A percentile compares a stretch with the other conserved stretches of the same genome.
These are phyloP conservation scores for Aureobasidium zeae DNA, from an alignment of 2,329 filamentous ascomycete species.

Conservation along the genomic window DNA sequence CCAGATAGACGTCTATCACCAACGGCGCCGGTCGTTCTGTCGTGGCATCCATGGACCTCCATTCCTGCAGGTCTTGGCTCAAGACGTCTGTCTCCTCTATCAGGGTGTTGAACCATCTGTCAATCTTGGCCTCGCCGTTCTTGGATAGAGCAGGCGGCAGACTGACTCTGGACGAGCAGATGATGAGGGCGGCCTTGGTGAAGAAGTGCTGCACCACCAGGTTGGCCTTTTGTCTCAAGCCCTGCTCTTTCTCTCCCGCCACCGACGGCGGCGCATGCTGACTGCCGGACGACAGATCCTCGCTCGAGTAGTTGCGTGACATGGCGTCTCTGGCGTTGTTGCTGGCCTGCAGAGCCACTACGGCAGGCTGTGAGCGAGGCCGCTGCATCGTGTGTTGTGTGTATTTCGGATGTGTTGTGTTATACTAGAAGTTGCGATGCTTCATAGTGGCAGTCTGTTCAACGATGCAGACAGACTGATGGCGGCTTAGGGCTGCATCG, in stretches of 20 bases:
- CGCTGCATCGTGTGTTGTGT: no score
- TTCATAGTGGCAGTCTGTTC: conserved; percentile 16
- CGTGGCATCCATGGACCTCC: conserved; percentile 70
- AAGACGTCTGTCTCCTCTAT: conserved; percentile 88
- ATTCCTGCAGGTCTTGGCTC: conserved; percentile 66
- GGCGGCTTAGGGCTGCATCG: conserved; percentile 10
- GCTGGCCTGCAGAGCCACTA: no score
- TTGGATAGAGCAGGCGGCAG: conserved; percentile 50
- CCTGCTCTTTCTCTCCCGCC: conserved; percentile 20
- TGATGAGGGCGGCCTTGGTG: conserved; percentile 73
- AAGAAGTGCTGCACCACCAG: conserved; percentile 97
- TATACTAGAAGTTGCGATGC: no score
- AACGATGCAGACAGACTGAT: no score
- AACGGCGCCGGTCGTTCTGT: conserved; percentile 72
- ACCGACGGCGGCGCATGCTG: conserved; percentile 31
- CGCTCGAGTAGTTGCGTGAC: conserved; percentile 42
- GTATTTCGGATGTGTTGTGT: no score
- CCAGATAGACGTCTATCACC: conserved; percentile 66
- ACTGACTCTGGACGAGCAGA: conserved; percentile 70
- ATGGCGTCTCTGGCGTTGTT: conserved; percentile 60
- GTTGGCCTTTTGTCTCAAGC: conserved; percentile 66
- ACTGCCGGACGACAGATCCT: conserved; percentile 16
- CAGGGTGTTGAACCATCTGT: conserved; percentile 92
- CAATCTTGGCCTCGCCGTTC: conserved; percentile 57
- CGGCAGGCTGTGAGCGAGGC: no score